phyloP scores from a whole-genome alignment of 805 yeast species.

The Yarrowia deformans region DNA sequence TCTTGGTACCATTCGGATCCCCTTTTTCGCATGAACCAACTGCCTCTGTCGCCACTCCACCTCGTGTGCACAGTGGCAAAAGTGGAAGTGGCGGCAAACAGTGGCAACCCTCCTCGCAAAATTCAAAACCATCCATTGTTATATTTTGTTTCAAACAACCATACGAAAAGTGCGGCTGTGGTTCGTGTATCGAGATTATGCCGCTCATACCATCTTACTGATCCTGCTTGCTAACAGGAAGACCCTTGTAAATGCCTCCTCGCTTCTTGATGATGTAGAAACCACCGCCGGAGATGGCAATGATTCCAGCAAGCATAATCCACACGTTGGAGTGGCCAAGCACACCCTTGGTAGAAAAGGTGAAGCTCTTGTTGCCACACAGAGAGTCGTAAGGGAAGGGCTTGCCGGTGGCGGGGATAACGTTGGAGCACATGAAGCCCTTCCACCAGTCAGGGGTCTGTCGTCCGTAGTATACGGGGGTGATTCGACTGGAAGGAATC shows the following conservation, averaged over 20 bases:
- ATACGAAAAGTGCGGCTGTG: too few relatives aligned
- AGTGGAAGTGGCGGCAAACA: not conserved
- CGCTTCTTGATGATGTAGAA: slow-evolving; percentile 21
- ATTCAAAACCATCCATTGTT: slow-evolving; percentile 11
- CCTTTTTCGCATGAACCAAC: not conserved
- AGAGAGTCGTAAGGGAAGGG: slow-evolving; percentile 35
- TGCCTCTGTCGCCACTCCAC: not conserved
- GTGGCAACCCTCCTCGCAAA: not conserved
- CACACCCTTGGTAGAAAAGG: slow-evolving; percentile 33
- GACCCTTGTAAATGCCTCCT: slow-evolving; percentile 15
- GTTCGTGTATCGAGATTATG: not conserved
- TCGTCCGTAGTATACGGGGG: slow-evolving; percentile 24
- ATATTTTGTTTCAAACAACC: not conserved
- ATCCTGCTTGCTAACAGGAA: slow-evolving; percentile 18
- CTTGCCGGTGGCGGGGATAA: slow-evolving; percentile 38
- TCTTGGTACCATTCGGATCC: not conserved
- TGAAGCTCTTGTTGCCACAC: slow-evolving; percentile 35
- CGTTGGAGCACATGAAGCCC: slow-evolving; percentile 40
- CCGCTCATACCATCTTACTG: not conserved
- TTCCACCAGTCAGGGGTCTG: slow-evolving; percentile 37
- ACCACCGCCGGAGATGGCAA: slow-evolving; percentile 20
- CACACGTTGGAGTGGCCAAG: slow-evolving; percentile 36
- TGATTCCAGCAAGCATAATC: slow-evolving; percentile 24
- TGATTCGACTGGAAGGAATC: slow-evolving; percentile 37
- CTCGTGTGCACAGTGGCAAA: not conserved